A percentile compares a stretch with the other conserved stretches of the same genome.
Conservation (phyloP, 768 basidiomycete genomes). For the Agaricus blazei region DNA sequence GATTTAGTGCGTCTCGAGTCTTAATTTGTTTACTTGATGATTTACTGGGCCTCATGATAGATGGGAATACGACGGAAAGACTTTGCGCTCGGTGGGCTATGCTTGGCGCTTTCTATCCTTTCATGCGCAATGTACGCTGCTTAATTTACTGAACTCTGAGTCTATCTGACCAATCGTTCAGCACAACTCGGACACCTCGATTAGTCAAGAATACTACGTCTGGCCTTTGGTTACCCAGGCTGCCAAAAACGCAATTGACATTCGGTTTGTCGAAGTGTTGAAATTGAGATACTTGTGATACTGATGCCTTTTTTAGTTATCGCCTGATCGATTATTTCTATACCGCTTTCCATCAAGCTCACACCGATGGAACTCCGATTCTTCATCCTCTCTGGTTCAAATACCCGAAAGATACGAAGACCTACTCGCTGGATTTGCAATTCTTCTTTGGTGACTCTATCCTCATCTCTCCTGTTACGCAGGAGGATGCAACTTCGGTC, state of each 20-base stretch:
- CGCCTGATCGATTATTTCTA: constrained; percentile 69
- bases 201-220: constrained; percentile 63
- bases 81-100: constrained; percentile 75
- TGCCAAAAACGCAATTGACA: constrained; percentile 54
- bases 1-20: constrained; percentile 39
- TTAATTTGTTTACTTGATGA: neutral
- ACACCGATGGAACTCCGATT: constrained; percentile 56
- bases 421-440: constrained; percentile 59
- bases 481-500: constrained; percentile 54
- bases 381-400: constrained; percentile 63
- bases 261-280: constrained; percentile 36
- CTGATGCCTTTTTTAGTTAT: constrained; percentile 34
- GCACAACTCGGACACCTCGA: constrained; percentile 51
- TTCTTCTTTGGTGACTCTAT: constrained; percentile 66
- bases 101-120: constrained; percentile 74
- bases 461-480: constrained; percentile 65
- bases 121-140: constrained; percentile 64
- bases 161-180: constrained; percentile 14
- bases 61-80: constrained; percentile 57
- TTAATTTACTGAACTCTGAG: neutral
- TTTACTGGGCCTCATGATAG: constrained; percentile 19
- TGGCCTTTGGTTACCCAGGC: constrained; percentile 56
- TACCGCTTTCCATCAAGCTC: constrained; percentile 60
- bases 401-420: constrained; percentile 57
- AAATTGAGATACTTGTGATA: neutral